Base-by-base conservation (phyloP, 176 grass and related monocot genomes). In the Oryza coarctata region DNA sequence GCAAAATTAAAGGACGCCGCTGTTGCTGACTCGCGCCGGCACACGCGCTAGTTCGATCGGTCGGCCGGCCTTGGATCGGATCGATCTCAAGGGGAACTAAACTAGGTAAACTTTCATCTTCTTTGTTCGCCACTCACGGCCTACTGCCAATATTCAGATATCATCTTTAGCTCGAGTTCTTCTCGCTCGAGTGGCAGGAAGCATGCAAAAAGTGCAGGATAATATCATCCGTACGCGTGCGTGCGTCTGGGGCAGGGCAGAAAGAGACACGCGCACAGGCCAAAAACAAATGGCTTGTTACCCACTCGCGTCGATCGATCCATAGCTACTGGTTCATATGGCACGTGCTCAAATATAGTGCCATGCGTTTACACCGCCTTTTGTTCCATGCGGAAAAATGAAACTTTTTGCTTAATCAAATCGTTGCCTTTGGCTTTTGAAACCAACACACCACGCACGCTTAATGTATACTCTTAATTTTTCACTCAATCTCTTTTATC, bases 1-100 rank as follows among this genome's bases (percentile, higher is more conserved):
- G 70, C 70, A 61, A 81, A 60, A 30, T 27, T 12, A 43, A 58
- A 71, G 31, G 55, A 39, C 66, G 68, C 80, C 60, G 80, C 61
- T 68, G 45, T 79, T 84, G 74, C 75, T 88, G 75, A 84, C 86
- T 49, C 31, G 35, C 58, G 15, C 75, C 63, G 69, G 81, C 47
- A 66, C 79, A 60, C 39, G 47, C 28, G 47, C 28, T 80, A 67
- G 7, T 6, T 55, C 50, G n/a, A n/a, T n/a, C n/a, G n/a, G n/a
- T n/a, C 32, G 35, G 50, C 50, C 18, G 0, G 20, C 20, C 20
- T 20, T 61, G 75, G 60, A 68, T 79, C 68, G n/a, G n/a, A n/a
- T n/a, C n/a, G n/a, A n/a, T n/a, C n/a, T n/a, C n/a, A n/a, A n/a
- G n/a, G n/a, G n/a, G n/a, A n/a, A n/a, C n/a, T 32, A 29, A 6